Evolutionary conservation across 2,329 filamentous ascomycete species (phyloP), one percentile per base, ranked within the genome.

Genomic region (Penicillium concentricum): DNA sequence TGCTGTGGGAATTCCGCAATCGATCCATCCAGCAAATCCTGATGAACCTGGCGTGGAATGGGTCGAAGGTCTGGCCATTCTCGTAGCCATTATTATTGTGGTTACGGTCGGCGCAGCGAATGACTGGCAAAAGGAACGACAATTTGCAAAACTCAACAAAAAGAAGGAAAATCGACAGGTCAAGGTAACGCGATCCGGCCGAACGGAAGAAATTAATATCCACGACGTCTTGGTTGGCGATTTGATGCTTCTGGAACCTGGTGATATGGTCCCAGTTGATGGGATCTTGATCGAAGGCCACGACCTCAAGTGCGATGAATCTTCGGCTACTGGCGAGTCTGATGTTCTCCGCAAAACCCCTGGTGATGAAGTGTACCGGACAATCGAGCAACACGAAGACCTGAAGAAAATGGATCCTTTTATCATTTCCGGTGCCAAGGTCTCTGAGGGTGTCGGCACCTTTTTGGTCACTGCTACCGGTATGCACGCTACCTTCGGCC

Each of bases 21-120:
- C 87, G 1, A 80, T 88, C 49, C 60, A 66, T 35, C 84, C 82
- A 16, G 80, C 81, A 3, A 67, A 76, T n/a, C 77, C 81, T 45
- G 72, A 79, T 5, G 72, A 79, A 10, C 75, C 85, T 6, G 82
- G 82, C 35, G 86, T 91, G 13, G 87, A 92, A 71, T 93, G 90
- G 90, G 87, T 92, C 5, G 90, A 93, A 73, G 89, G 89, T 61
- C 86, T 92, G 12, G 89, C 90, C 8, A 91, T 92, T 61, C 86
- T 91, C 42, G 83, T 88, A 22, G 90, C 89, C 49, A 90, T 92
- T 58, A 70, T 87, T 16, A 87, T 92, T 61, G 90, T 92, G 45
- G 87, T 92, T 4, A 73, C 88, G 20, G 89, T 91, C 20, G 89
- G 88, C 59, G 89, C 89, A n/a, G 77, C 87, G 34, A 92, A 91